phyloP scores from a whole-genome alignment of 1,284 basidiomycete genomes.

The Pholiota adiposa region DNA sequence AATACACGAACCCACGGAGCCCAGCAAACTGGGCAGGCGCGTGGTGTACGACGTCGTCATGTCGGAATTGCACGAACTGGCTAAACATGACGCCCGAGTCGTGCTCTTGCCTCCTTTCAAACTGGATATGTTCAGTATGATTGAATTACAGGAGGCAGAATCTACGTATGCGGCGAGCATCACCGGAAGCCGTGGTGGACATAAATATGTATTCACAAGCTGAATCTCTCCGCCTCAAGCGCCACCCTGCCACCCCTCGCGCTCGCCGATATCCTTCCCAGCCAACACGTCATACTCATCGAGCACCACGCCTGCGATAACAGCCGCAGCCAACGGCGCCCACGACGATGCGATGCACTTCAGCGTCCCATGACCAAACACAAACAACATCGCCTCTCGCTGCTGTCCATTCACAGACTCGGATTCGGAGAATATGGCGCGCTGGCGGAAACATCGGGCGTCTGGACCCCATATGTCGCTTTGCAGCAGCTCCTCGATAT shows the following conservation, averaged over 20 bases:
- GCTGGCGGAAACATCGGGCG: slow-evolving; percentile 46
- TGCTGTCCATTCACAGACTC: too few relatives aligned
- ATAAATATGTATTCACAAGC: not conserved
- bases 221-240: slow-evolving; percentile 11
- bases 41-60: too few relatives aligned
- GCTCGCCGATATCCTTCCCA: slow-evolving; percentile 40
- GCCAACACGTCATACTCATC: slow-evolving; percentile 34
- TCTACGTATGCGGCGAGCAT: too few relatives aligned
- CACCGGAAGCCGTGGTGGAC: slow-evolving; percentile 18
- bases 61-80: slow-evolving; percentile 3
- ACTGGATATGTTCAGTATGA: slow-evolving; percentile 21
- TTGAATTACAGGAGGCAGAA: too few relatives aligned
- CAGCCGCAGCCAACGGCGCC: slow-evolving; percentile 51
- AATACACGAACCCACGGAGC: too few relatives aligned
- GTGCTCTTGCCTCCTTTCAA: slow-evolving; percentile 16
- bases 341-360: too few relatives aligned
- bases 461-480: too few relatives aligned
- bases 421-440: slow-evolving; percentile 36
- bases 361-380: too few relatives aligned
- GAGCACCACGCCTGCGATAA: slow-evolving; percentile 47
- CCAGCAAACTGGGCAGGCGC: too few relatives aligned
- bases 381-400: slow-evolving; percentile 33
- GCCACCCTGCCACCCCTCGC: slow-evolving; percentile 50
- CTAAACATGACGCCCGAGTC: slow-evolving; percentile 5
- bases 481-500: too few relatives aligned